Percentiles rank a stretch among this genome's conserved stretches.
phyloP scores from a whole-genome alignment of 2,329 filamentous ascomycete genomes.

The Scedosporium minutisporum region DNA sequence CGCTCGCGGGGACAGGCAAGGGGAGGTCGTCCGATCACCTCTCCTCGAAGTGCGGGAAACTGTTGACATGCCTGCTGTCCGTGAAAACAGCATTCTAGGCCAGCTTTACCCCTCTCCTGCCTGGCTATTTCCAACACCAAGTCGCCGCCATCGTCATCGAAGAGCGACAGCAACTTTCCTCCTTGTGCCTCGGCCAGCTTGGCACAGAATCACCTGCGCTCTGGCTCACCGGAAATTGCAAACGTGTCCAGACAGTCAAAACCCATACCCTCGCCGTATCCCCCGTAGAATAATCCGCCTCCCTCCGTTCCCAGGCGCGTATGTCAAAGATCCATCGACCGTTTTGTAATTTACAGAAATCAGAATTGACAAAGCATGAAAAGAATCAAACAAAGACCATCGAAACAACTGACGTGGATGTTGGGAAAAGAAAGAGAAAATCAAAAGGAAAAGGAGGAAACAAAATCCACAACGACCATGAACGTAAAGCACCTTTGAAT shows the following conservation, averaged over 20 bases:
- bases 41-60: no score
- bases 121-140: neutral
- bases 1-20: no score
- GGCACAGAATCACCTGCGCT: neutral
- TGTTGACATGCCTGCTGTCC: no score
- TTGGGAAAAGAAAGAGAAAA: conserved; percentile 8
- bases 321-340: neutral
- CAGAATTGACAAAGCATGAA: neutral
- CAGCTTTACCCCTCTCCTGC: neutral
- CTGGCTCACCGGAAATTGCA: neutral
- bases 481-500: neutral
- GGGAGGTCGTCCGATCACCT: no score
- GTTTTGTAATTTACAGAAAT: conserved; percentile 3
- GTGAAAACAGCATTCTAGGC: no score
- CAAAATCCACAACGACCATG: conserved; percentile 12
- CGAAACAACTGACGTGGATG: neutral
- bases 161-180: neutral
- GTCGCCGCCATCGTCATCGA: neutral
- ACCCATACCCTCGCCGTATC: neutral
- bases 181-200: neutral
- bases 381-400: conserved; percentile 1
- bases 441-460: conserved; percentile 10
- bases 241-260: neutral
- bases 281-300: neutral
- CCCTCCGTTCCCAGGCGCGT: neutral